phyloP scores from a whole-genome alignment of 345 rosid genomes.

The Abelmoschus esculentus region DNA sequence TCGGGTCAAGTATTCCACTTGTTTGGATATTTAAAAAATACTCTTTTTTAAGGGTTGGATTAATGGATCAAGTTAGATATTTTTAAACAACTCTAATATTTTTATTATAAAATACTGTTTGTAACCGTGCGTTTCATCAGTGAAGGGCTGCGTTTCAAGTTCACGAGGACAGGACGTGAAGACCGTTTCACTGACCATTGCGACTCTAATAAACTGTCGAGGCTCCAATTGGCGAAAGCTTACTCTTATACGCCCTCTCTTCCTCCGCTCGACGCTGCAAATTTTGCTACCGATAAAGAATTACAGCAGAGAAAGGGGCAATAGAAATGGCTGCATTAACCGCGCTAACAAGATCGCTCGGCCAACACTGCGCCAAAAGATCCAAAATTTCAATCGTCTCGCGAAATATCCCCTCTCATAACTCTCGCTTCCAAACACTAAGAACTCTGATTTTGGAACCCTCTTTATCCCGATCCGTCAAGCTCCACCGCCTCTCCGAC shows the following conservation, averaged over 20 bases:
- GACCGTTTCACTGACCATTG: background rate
- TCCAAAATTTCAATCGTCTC: background rate
- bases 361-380: constrained; percentile 10
- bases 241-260: background rate
- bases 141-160: background rate
- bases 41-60: too few species aligned
- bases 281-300: background rate
- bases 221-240: background rate
- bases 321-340: constrained; percentile 20
- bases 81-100: too few species aligned
- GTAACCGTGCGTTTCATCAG: background rate
- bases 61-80: too few species aligned
- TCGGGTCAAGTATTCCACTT: too few species aligned
- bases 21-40: too few species aligned
- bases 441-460: constrained; percentile 68
- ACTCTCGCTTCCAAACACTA: constrained; percentile 29
- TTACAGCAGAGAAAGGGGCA: background rate
- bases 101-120: too few species aligned
- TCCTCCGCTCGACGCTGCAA: background rate
- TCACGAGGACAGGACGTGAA: background rate
- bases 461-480: constrained; percentile 48
- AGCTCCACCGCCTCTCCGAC: constrained; percentile 46
- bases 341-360: constrained; percentile 24
- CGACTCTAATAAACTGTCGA: background rate
- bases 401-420: background rate